Evolutionary conservation across 495 filamentous ascomycete species (phyloP).

Genomic region (Talaromyces adpressus): DNA sequence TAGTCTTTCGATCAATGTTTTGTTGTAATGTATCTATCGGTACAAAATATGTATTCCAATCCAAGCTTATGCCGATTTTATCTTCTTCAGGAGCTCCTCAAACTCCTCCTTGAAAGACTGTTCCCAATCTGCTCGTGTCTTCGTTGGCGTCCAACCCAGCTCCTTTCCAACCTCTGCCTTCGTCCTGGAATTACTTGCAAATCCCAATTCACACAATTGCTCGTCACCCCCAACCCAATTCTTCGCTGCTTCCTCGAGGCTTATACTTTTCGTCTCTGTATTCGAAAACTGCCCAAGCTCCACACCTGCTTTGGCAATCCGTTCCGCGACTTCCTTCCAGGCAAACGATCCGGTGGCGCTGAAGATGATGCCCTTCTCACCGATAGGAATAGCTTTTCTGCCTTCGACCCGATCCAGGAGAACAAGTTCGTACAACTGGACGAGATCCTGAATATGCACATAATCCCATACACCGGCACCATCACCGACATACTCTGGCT

Average conservation of each 20-base stretch:
- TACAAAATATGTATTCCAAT: too few species aligned
- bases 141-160: background rate
- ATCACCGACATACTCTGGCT: conserved; percentile 24
- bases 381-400: conserved; percentile 24
- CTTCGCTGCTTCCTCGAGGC: background rate
- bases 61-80: background rate
- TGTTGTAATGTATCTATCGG: too few species aligned
- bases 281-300: background rate
- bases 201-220: background rate
- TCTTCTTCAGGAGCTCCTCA: background rate
- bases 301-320: background rate
- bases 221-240: background rate
- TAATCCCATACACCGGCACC: conserved; percentile 39
- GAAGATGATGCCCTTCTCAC: conserved; percentile 39
- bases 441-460: conserved; percentile 41
- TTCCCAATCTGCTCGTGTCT: background rate
- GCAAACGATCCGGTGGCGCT: conserved; percentile 24
- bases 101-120: background rate
- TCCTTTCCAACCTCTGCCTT: background rate
- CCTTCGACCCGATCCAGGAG: conserved; percentile 13
- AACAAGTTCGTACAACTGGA: conserved; percentile 26
- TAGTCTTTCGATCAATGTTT: too few species aligned
- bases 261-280: background rate
- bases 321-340: background rate
- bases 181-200: background rate